Evolutionary conservation across 305 asterid genomes (phyloP).

Genomic region (Rubia balearica): DNA sequence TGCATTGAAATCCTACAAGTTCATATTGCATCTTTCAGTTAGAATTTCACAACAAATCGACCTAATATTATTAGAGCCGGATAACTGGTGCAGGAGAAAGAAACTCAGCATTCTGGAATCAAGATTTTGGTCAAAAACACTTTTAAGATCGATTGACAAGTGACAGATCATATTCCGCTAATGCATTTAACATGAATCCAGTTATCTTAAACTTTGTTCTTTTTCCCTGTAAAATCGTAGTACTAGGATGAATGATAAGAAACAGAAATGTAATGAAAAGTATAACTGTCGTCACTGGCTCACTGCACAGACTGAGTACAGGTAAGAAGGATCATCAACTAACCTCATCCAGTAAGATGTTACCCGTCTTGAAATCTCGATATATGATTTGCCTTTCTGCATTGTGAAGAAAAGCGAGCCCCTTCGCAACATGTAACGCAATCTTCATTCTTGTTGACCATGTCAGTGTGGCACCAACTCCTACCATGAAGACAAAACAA

Average conservation of each 20-base stretch:
- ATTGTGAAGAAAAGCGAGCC: conserved; percentile 92
- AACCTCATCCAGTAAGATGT: conserved; percentile 81
- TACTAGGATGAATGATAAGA: no score
- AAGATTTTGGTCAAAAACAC: not conserved
- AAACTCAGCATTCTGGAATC: not conserved
- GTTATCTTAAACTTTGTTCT: not conserved
- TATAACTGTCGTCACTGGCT: not conserved
- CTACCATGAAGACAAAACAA: conserved; percentile 31
- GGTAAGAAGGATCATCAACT: conserved; percentile 24
- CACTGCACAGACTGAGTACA: not conserved
- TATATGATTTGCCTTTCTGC: conserved; percentile 81
- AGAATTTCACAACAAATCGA: conserved; percentile 6
- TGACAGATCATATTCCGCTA: not conserved
- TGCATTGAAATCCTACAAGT: conserved; percentile 76
- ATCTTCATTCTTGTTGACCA: conserved; percentile 79
- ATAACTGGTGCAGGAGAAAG: not conserved
- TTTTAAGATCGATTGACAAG: not conserved
- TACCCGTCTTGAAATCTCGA: conserved; percentile 92
- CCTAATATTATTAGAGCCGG: not conserved
- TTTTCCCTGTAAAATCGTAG: not conserved
- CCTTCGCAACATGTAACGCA: conserved; percentile 87
- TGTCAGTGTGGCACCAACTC: conserved; percentile 59
- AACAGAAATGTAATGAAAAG: no score
- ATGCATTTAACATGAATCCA: not conserved
- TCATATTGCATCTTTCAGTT: conserved; percentile 9